Evolutionary conservation across 1,284 basidiomycete genomes (phyloP), one percentile per base, ranked within the genome.

Genomic region (Leccinum subrobustum): DNA sequence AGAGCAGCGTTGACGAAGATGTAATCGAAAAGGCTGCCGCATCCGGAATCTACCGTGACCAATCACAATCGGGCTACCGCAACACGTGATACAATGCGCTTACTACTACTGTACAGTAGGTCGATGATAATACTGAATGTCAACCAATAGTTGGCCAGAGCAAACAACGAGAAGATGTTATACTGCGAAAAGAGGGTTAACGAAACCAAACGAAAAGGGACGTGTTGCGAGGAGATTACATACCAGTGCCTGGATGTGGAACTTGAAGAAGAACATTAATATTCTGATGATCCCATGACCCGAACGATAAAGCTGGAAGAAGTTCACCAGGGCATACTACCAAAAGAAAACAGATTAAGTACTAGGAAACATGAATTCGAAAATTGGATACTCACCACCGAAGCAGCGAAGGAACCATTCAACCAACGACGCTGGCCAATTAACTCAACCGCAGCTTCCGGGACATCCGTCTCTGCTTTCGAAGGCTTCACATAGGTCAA

Each of bases 111-210:
- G 29, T 31, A 31, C 29, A 31, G 79, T 47, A 97, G 84, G 68
- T 95, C 88, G 81, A 98, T 95, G 75, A 98, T 95, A 78, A 98
- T 96, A 61, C 88, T 90, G 82, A 98, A 98, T 9, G 96, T 97
- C 59, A 98, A 79, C 94, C 94, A 98, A 39, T 97, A 79, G 70
- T 97, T 98, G 67, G 94, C 95, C 54, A 96, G 77, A 1, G 95
- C 87, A 75, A 93, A 70, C 64, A 96, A 80, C 44, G 85, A 89
- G 73, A 90, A 87, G 57, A 92, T 68, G 73, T 92, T 92, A 74
- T 92, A 93, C 87, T 91, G 44, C 18, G 25, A 47, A 56, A 53
- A 56, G 16, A 5, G 31, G 48, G 42, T 64, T 48, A 64, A 16
- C 20, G 7, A 56, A 55, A 54, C 9, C 44, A 47, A 25, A 31